Evolutionary conservation across 345 rosid species (phyloP).

Genomic region (Lenwebbia sp.): DNA sequence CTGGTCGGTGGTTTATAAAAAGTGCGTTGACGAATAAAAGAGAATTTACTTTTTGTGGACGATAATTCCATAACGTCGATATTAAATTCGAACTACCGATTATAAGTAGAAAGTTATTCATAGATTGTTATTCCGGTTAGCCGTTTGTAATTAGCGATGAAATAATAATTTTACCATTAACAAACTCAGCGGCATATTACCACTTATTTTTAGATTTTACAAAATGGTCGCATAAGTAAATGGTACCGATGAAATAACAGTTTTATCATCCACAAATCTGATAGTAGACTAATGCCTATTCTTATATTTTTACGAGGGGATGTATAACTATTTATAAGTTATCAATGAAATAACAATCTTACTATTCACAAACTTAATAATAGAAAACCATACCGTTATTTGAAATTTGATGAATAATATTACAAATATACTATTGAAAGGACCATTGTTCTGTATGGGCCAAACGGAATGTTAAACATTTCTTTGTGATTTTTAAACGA

Average conservation of each 20-base stretch:
- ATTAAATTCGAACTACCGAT: no score
- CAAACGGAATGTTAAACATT: rapidly evolving
- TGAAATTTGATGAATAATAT: background rate
- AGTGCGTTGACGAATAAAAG: background rate
- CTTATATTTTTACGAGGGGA: background rate
- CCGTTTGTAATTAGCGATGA: background rate
- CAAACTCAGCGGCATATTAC: background rate
- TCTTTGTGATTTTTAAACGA: background rate
- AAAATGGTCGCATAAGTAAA: background rate
- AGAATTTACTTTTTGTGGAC: no score
- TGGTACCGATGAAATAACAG: background rate
- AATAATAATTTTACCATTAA: background rate
- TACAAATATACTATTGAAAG: background rate
- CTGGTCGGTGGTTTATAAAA: no score
- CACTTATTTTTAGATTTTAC: background rate
- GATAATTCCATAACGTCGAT: background rate
- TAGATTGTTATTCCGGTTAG: background rate
- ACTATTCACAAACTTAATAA: background rate
- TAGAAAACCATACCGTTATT: background rate
- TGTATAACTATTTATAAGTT: background rate
- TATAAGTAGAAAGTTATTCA: background rate
- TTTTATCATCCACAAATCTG: background rate
- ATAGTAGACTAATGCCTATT: background rate
- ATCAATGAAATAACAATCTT: background rate
- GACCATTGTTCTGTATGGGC: background rate